Conservation (phyloP, 2,329 filamentous ascomycete genomes). For the Erysiphe neolycopersici region DNA sequence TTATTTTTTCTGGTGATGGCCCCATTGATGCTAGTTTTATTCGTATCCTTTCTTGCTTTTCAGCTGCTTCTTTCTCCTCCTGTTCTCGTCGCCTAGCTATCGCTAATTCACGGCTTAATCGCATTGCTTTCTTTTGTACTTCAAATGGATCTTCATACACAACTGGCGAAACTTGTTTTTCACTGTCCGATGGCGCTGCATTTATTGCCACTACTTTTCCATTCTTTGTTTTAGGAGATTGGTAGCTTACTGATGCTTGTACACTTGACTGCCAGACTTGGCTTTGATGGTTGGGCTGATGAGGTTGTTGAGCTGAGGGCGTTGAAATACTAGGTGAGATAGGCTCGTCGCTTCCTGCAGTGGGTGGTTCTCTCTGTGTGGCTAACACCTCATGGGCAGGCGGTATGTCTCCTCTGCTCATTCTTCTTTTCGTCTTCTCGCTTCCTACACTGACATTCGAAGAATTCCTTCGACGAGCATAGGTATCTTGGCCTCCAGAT, state of each 20-base stretch:
- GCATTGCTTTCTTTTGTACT: slow-evolving; percentile 46
- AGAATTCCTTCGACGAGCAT: slow-evolving; percentile 55
- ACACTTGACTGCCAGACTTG: slow-evolving; percentile 17
- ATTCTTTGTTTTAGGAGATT: slow-evolving; percentile 11
- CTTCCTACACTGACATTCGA: slow-evolving; percentile 81
- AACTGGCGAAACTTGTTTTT: slow-evolving; percentile 10
- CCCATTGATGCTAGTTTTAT: slow-evolving; percentile 47
- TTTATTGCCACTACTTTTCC: slow-evolving; percentile 6
- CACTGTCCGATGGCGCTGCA: slow-evolving; percentile 14
- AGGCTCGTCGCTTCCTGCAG: slow-evolving; percentile 23
- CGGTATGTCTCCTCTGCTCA: slow-evolving; percentile 13
- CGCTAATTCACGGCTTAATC: slow-evolving; percentile 39
- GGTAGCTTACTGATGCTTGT: slow-evolving; percentile 13
- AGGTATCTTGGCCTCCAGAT: slow-evolving; percentile 36
- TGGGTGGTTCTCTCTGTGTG: slow-evolving; percentile 22
- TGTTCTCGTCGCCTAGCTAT: slow-evolving; percentile 41
- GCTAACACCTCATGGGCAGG: slow-evolving; percentile 15
- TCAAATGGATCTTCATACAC: slow-evolving; percentile 27
- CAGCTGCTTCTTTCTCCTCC: slow-evolving; percentile 46
- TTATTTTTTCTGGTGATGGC: slow-evolving; percentile 32
- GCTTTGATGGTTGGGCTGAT: slow-evolving; percentile 9
- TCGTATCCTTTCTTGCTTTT: slow-evolving; percentile 39
- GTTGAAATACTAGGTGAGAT: slow-evolving; percentile 19
- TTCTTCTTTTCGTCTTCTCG: slow-evolving; percentile 28
- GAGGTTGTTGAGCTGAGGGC: slow-evolving; percentile 10